Evolutionary conservation across 345 rosid species (phyloP), one percentile per base, ranked within the genome.

Genomic region (Anastatica hierochuntica): DNA sequence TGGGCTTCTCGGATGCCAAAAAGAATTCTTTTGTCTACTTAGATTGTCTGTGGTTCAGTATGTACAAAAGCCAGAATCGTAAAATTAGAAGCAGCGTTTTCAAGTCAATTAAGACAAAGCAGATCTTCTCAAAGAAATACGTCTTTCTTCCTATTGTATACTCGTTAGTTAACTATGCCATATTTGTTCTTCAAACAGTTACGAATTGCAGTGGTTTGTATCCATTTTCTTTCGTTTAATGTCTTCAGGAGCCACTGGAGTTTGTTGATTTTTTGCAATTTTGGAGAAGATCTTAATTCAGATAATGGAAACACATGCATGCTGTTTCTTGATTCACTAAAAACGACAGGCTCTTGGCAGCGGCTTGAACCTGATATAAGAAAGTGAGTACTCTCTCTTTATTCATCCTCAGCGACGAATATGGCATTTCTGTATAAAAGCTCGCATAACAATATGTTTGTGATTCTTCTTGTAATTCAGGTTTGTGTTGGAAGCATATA

Each of bases 241-340:
- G 49, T 59, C 49, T 49, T 49, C n/a, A 85, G 86, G 89, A 52
- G 79, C 52, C 94, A 85, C 30, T 85, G 94, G 94, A 70, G 56
- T 60, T 77, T 84, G 56, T 72, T 84, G 74, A 84, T 84, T 49
- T 74, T 84, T 62, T 84, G 94, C 49, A 73, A 84, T 53, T 70
- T 84, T 46, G 86, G 79, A 7, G 86, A 74, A 53, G 52, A 58
- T 42, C 71, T 69, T 37, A 66, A 71, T 19, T 72, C 82, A 12
- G 66, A 74, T 17, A 45, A 46, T 36, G 62, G 53, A 43, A 74
- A 69, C 37, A 78, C 82, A 0, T 81, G 86, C 71, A 77, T 84
- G 76, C 38, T 81, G 54, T 58, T 84, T 64, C 77, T 84, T 64
- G 94, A 84, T 63, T 79, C 94, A 31, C 79, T 84, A 43, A 68